Evolutionary conservation across 805 yeast species (phyloP), one percentile per base, ranked within the genome.

Genomic region (Candida ponderosae): DNA sequence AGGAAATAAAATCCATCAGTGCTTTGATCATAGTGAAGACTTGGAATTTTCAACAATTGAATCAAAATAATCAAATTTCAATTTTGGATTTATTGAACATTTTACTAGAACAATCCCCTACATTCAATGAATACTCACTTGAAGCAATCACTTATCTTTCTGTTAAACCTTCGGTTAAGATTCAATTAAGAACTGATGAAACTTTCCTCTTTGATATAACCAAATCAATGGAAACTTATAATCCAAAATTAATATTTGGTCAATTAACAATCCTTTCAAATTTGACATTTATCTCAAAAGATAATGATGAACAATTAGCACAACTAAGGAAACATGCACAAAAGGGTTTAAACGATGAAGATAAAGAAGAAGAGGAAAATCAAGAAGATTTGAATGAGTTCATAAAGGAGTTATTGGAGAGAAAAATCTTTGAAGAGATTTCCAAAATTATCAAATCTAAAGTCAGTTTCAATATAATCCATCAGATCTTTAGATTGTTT

Each of bases 101-200:
- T 9, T 54, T 64, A 15, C 27, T 50, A 1, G 37, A 46, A n/a
- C n/a, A n/a, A n/a, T n/a, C n/a, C n/a, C n/a, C n/a, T 1, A 38
- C 45, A 3, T 26, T 51, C 16, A 39, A 39, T 13, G 45, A 40
- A 8, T 23, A 46, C 21, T 49, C 61, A 9, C 46, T 73, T 17
- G 80, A 74, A 53, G 75, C 71, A 1, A 48, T 74, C 29, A 73
- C 79, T 6, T 73, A 71, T 38, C 47, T 74, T n/a, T 63, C 68
- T 4, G 48, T 74, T 31, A 70, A 66, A 41, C 44, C 57, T 4
- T 48, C 62, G 6, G 57, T 70, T 0, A 65, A 63, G 41, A 45
- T 51, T 2, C 37, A 37, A 21, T 27, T 74, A 5, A 57, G 79
- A 46, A 36, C 40, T n/a, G 64, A 70, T 40, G 60, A 53, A 1